Evolutionary conservation across 805 yeast species (phyloP), one percentile per base, ranked within the genome.

Genomic region (Saccharomycopsis javanensis): DNA sequence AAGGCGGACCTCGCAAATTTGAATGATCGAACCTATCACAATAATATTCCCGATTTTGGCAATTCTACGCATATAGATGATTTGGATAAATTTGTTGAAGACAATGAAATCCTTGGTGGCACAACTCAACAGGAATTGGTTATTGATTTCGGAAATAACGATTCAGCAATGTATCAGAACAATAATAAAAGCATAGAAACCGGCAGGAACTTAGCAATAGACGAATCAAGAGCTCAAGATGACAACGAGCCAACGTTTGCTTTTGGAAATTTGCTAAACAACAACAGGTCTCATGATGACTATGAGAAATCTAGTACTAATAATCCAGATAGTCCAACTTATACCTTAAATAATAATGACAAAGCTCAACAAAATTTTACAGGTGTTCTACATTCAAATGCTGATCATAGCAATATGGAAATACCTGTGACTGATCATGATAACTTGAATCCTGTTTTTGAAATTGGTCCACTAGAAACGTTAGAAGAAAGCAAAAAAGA

Each of bases 391-490:
- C 15, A 51, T 13, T 20, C 31, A 11, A 15, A 51, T 51, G 5
- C 18, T 51, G 28, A 51, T 13, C 18, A 8, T 35, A 20, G 7
- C 6, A 11, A 52, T 27, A 10, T 11, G 8, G 18, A n/a, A 3
- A 35, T 16, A 3, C 16, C 16, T 15, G 45, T 16, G 30, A 27
- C 3, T 20, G 28, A 37, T 5, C 1, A 27, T 15, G 18, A 15
- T 30, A 28, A 28, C n/a, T 33, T 16, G 54, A 31, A 51, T 11
- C 27, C 38, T 4, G 63, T 58, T 8, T 62, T 67, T 18, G 53
- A 57, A 54, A 64, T 62, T 30, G 63, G 58, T 7, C 59, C 62
- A 20, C 65, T 61, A 4, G 69, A 65, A 51, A 35, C 51, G 23
- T 18, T 57, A 15, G 59, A 57, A 33, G 51, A n/a, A 15, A 20